Percentiles rank a stretch among this genome's conserved stretches.
phyloP scores from a whole-genome alignment of 345 rosid species.

The Geranium brycei region DNA sequence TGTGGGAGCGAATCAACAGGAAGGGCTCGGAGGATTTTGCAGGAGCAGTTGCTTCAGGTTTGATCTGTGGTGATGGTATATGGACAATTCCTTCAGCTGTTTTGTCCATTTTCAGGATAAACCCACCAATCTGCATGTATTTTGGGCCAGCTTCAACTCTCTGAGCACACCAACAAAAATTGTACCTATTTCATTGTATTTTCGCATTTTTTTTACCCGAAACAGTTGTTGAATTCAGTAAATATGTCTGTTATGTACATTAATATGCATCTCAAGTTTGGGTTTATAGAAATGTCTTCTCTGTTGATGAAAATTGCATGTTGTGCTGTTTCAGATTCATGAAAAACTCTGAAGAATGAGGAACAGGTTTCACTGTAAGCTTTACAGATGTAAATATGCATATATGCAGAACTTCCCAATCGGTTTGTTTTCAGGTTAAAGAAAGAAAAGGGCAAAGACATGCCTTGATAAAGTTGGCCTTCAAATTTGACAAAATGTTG shows the following conservation, averaged over 20 bases:
- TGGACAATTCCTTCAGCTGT: constrained; percentile 88
- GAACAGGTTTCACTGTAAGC: too few relatives aligned
- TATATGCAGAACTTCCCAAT: background rate
- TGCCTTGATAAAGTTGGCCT: background rate
- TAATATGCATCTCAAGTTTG: background rate
- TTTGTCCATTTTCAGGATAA: constrained; percentile 72
- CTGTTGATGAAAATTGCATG: too few relatives aligned
- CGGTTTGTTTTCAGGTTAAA: background rate
- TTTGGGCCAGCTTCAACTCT: constrained; percentile 48
- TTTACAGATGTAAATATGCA: too few relatives aligned
- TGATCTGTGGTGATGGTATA: constrained; percentile 83
- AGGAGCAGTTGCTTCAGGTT: constrained; percentile 82
- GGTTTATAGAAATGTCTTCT: too few relatives aligned
- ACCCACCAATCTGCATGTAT: constrained; percentile 91
- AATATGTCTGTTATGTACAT: constrained; percentile 2
- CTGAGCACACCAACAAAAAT: constrained; percentile 15
- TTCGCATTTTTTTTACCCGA: background rate
- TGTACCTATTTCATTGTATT: constrained; percentile 8
- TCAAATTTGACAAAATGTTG: background rate
- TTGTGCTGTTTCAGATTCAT: too few relatives aligned
- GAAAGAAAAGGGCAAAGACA: background rate
- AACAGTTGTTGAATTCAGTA: constrained; percentile 8
- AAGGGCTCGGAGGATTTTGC: constrained; percentile 66
- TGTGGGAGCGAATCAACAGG: constrained; percentile 58
- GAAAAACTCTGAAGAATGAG: too few relatives aligned